Evolutionary conservation across 495 filamentous ascomycete genomes (phyloP).

Genomic region (Daldinia grandis): DNA sequence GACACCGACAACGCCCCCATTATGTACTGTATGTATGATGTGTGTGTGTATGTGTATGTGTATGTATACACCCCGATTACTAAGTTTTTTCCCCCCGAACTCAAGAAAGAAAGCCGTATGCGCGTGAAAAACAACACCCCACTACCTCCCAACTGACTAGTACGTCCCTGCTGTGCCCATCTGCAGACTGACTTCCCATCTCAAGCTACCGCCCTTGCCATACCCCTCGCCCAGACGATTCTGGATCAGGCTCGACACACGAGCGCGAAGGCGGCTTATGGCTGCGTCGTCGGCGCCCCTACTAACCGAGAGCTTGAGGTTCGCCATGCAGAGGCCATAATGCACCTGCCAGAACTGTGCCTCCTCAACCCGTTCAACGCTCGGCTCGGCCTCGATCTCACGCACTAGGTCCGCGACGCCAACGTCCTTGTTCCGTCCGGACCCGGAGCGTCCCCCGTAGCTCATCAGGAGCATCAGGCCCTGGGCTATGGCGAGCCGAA

Average conservation of each 20-base stretch:
- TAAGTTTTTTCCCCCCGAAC: not conserved
- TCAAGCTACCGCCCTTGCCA: constrained; percentile 75
- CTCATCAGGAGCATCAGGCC: constrained; percentile 96
- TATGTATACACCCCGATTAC: not conserved
- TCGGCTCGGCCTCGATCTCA: constrained; percentile 82
- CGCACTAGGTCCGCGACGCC: constrained; percentile 79
- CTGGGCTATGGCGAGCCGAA: constrained; percentile 80
- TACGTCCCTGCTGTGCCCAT: constrained; percentile 48
- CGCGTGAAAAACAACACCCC: not conserved
- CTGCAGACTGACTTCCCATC: constrained; percentile 83
- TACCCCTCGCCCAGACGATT: constrained; percentile 89
- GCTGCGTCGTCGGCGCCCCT: constrained; percentile 67
- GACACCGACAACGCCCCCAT: not conserved
- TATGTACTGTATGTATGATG: not conserved
- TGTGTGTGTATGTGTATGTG: not conserved
- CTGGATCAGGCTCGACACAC: constrained; percentile 79
- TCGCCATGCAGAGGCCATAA: constrained; percentile 95
- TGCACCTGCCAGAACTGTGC: constrained; percentile 98
- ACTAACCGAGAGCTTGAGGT: constrained; percentile 78
- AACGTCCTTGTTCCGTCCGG: constrained; percentile 39
- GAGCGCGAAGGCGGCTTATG: constrained; percentile 73
- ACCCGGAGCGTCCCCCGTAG: constrained; percentile 56
- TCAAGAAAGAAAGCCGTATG: not conserved
- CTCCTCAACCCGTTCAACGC: constrained; percentile 80
- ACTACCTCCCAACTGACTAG: not conserved